Evolutionary conservation across 495 filamentous ascomycete genomes (phyloP).

Genomic region (Rostrohypoxylon terebratum): DNA sequence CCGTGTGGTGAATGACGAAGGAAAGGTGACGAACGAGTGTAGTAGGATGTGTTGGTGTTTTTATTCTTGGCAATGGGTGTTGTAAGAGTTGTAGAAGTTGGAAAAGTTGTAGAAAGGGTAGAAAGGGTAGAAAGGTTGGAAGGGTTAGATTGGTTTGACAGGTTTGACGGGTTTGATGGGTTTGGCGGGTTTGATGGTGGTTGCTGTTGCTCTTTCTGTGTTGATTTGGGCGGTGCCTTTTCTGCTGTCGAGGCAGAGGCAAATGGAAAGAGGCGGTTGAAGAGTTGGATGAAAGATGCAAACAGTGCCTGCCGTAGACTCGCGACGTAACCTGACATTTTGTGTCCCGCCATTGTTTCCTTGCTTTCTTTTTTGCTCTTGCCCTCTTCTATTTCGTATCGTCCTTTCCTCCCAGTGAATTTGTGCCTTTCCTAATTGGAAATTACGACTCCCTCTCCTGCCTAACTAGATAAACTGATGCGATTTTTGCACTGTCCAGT

Average conservation of each 20-base stretch:
- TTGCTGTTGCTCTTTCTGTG: background rate
- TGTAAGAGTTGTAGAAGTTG: background rate
- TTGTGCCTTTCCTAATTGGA: background rate
- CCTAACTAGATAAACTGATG: background rate
- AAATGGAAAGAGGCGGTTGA: constrained; percentile 44
- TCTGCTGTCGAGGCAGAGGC: constrained; percentile 37
- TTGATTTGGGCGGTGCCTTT: constrained; percentile 11
- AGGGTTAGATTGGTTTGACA: too few species aligned
- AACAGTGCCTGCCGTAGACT: constrained; percentile 51
- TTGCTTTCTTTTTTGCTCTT: constrained; percentile 23
- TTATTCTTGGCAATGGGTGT: constrained; percentile 9
- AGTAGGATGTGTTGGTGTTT: constrained; percentile 12
- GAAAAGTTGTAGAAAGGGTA: too few species aligned
- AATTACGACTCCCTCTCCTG: background rate
- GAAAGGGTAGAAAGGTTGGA: too few species aligned
- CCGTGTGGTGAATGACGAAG: constrained; percentile 3
- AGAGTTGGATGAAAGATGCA: constrained; percentile 50
- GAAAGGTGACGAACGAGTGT: background rate
- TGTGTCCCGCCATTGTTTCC: constrained; percentile 51
- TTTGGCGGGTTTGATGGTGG: constrained; percentile 2
- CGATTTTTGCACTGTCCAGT: constrained; percentile 5
- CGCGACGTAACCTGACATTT: constrained; percentile 51
- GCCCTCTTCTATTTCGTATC: background rate
- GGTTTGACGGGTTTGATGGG: background rate
- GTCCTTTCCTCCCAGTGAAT: background rate